phyloP scores from a whole-genome alignment of 257 asterid species.

The Dorcoceras hygrometricum region DNA sequence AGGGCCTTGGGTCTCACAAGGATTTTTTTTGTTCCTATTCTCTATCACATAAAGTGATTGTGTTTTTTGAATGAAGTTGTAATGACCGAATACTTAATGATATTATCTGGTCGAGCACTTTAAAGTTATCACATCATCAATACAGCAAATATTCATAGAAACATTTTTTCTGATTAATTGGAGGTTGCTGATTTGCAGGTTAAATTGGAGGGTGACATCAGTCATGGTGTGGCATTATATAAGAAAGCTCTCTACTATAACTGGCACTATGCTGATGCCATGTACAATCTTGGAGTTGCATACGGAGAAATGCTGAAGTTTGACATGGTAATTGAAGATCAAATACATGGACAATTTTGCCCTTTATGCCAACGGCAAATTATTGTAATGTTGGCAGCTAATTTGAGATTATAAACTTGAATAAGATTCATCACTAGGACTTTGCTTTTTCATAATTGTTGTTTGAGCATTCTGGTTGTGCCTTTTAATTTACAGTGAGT shows the following conservation, averaged over 20 bases:
- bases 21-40: conserved; percentile 4
- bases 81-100: neutral
- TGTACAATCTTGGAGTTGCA: conserved; percentile 99
- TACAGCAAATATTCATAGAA: neutral
- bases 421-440: conserved; percentile 9
- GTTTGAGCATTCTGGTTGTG: neutral
- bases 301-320: conserved; percentile 99
- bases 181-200: conserved; percentile 51
- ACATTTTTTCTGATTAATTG: conserved; percentile 21
- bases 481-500: conserved; percentile 12
- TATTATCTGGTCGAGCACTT: conserved; percentile 10
- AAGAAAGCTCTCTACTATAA: conserved; percentile 90
- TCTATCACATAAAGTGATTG: neutral
- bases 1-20: conserved; percentile 17
- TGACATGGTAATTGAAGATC: conserved; percentile 77
- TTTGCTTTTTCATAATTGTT: conserved; percentile 1
- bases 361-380: neutral
- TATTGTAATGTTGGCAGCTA: conserved; percentile 18
- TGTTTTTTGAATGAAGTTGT: neutral
- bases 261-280: conserved; percentile 99
- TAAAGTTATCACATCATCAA: conserved; percentile 14
- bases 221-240: conserved; percentile 87
- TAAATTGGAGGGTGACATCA: conserved; percentile 93
- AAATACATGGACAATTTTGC: conserved; percentile 7
- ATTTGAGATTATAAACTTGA: conserved; percentile 19